A percentile compares a stretch with the other conserved stretches of the same genome.
Evolutionary conservation across 169 alveolate species (phyloP).

Genomic region (Nephromyces sp.): DNA sequence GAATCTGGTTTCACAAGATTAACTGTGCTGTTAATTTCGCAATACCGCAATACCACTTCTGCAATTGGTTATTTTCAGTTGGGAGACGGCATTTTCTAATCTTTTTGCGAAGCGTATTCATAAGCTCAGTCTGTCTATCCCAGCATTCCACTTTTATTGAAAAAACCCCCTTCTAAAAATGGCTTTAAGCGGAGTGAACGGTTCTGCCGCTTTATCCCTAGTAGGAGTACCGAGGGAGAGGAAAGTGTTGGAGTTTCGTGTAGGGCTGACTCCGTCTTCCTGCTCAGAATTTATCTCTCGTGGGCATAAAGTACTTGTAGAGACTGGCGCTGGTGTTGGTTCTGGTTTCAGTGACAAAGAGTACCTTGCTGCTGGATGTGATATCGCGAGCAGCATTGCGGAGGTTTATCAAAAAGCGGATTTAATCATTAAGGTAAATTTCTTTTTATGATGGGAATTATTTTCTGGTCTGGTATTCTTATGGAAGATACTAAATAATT

Average conservation of each 20-base stretch:
- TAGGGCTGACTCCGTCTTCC: constrained; percentile 17
- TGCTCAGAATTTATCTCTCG: constrained; percentile 4
- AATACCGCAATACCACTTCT: too few species aligned
- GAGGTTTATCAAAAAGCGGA: constrained; percentile 10
- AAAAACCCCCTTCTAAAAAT: too few species aligned
- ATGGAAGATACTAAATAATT: background rate
- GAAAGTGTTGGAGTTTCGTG: constrained; percentile 19
- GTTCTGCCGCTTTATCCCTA: too few species aligned
- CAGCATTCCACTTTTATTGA: too few species aligned
- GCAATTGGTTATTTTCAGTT: too few species aligned
- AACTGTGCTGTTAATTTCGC: too few species aligned
- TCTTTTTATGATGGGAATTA: background rate
- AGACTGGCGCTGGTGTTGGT: constrained; percentile 13
- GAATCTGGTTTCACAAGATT: too few species aligned
- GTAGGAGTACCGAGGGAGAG: constrained; percentile 8
- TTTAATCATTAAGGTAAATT: constrained; percentile 13
- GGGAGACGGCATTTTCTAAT: too few species aligned
- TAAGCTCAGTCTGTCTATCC: too few species aligned
- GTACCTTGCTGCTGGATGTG: constrained; percentile 8
- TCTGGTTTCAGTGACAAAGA: constrained; percentile 10
- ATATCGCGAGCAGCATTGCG: background rate
- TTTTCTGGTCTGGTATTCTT: background rate
- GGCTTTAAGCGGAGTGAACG: too few species aligned
- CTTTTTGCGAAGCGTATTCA: too few species aligned
- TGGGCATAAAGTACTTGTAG: constrained; percentile 13